Percentiles rank a stretch among this genome's conserved stretches.
phyloP scores from a whole-genome alignment of 306 rosid species.

The Citrullus mucosospermus region DNA sequence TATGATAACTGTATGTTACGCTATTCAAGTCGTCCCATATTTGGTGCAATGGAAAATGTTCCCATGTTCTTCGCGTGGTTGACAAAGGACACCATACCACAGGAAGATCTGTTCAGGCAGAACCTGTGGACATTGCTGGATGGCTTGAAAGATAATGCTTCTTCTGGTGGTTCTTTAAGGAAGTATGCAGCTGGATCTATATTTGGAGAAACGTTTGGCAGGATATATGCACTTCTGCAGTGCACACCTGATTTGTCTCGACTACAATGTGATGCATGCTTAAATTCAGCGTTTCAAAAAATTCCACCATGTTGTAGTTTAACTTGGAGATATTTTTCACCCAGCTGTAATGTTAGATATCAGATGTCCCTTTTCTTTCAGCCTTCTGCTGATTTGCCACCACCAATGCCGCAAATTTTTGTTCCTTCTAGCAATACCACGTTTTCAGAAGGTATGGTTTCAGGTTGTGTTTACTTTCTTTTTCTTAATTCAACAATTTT shows the following conservation, averaged over 20 bases:
- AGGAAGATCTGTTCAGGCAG: neutral
- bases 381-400: neutral
- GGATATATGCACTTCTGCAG: constrained; percentile 13
- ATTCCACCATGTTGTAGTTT: neutral
- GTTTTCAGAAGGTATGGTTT: neutral
- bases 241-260: constrained; percentile 20
- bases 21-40: constrained; percentile 22
- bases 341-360: constrained; percentile 10
- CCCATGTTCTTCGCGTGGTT: neutral
- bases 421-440: neutral
- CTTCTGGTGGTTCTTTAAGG: neutral
- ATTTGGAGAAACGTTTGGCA: neutral
- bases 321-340: neutral
- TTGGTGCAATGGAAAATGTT: neutral
- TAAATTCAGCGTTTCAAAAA: neutral
- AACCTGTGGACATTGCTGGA: neutral
- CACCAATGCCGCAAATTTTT: neutral
- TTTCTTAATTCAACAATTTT: neutral
- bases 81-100: neutral
- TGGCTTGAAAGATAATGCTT: neutral
- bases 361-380: constrained; percentile 3
- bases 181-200: constrained; percentile 1
- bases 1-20: constrained; percentile 30
- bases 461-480: neutral
- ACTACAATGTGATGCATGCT: neutral